Evolutionary conservation across 148 eudicot genomes (phyloP), one percentile per base, ranked within the genome.

Genomic region (Chenopodium formosanum): DNA sequence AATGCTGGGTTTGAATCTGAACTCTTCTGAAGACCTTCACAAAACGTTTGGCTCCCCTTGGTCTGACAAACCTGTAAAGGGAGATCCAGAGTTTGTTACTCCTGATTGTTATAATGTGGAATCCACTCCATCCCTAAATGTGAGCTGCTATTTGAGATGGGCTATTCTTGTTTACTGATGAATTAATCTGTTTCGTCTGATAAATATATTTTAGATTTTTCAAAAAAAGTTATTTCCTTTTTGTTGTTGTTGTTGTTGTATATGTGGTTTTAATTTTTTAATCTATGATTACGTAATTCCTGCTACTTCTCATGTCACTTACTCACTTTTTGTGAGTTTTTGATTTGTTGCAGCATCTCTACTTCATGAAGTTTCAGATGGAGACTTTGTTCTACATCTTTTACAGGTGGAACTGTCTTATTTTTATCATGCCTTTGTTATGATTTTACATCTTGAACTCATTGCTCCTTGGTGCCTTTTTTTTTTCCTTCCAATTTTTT

Each of bases 31-130:
- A 75, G 88, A 84, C 79, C 89, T 94, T 64, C 82, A 94, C 82
- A 90, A 92, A 86, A 90, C 89, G 52, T 94, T 94, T 87, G 89
- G 87, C 44, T 94, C 97, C 47, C 98, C 97, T n/a, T 94, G 97
- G 97, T 87, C 97, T 62, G 92, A 92, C 31, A 93, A 91, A 82
- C 86, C 92, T 72, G 86, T 85, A 46, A 89, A 87, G 82, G 95
- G 95, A 37, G 95, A 91, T 74, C 91, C 98, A 48, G 91, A 90
- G 82, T 94, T 83, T 44, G 81, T 70, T 67, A 89, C 89, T 40
- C 98, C 98, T 16, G 90, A 89, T 60, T 94, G 98, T 84, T 94
- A 90, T 83, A 83, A 86, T 85, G 86, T 89, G 17, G 81, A 86
- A 53, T 85, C 80, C 72, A 86, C 90, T 69, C 91, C 94, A 78